These are phyloP conservation scores for Pseudogymnoascus sp. DNA, from an alignment of 2,329 filamentous ascomycete genomes.

Conservation along the genomic window DNA sequence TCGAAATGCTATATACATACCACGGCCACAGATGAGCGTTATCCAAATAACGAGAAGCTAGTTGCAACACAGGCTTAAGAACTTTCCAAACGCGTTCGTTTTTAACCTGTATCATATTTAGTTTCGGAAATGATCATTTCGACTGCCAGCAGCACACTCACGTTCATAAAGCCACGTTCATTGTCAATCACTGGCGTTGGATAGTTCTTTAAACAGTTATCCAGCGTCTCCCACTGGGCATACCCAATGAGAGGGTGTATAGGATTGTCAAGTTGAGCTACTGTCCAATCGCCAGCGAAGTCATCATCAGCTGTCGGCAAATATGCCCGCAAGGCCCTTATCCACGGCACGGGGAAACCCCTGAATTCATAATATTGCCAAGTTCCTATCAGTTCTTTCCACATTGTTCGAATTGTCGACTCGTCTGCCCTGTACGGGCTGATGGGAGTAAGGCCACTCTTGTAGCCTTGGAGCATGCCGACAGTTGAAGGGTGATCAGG, in stretches of 20 bases:
- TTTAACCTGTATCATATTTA: not conserved
- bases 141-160: not conserved
- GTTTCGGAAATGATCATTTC: not conserved
- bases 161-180: not conserved
- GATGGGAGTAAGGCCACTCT: not conserved
- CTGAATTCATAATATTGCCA: not conserved
- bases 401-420: not conserved
- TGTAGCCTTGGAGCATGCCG: not conserved
- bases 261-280: not conserved
- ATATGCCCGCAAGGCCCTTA: not conserved
- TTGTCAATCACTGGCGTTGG: not conserved
- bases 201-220: not conserved
- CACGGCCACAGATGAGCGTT: slow-evolving; percentile 1
- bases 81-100: not conserved
- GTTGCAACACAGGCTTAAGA: not conserved
- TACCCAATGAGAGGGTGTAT: not conserved
- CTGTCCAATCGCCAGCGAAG: not conserved
- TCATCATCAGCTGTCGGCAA: not conserved
- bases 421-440: not conserved
- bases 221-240: not conserved
- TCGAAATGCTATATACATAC: not conserved
- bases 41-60: not conserved
- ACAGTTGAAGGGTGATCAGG: not conserved
- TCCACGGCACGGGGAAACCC: not conserved
- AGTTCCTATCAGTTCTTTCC: not conserved